Base-by-base conservation (phyloP, 768 basidiomycete genomes). In the Boletus barrowsii region DNA sequence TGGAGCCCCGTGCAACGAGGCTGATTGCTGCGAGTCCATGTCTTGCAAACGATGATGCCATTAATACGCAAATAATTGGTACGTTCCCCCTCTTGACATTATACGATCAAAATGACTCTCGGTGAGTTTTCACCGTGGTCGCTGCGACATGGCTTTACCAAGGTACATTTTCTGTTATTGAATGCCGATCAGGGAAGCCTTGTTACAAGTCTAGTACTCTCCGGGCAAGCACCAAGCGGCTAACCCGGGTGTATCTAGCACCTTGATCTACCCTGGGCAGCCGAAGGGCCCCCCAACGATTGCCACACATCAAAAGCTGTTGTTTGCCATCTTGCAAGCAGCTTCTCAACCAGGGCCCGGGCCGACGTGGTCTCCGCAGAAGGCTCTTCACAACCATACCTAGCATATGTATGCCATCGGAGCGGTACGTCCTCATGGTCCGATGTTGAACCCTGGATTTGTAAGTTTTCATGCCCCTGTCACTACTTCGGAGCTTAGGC, bases 401-500 rank as follows among this genome's bases (percentile, higher is more conserved):
- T 13, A 18, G 10, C 14, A 50, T 17, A 17, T 33, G 24, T 22
- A 15, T 41, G 4, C 13, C 39, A 35, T 47, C 40, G 46, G 24
- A 47, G 24, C 11, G 29, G 29, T 33, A 37, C 30, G 33, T 58
- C 62, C 54, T 64, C 52, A 32, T 62, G 59, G 47, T 42, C 37
- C 26, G 49, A 39, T 47, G 39, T 30, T 37, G 35, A 50, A 64
- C 61, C 64, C 63, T 66, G n/a, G 42, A 64, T 64, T 54, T 43
- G 52, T 60, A 50, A 50, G 53, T 55, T 49, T n/a, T 52, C 55
- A 15, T 49, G 45, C 29, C 49, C 57, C 62, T 57, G 57, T 59
- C 59, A 41, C 50, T 54, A 22, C 29, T 29, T 58, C 68, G 68
- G 68, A 69, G 40, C 68, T 70, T 72, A 61, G 48, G 64, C 68